Conservation (phyloP, 768 basidiomycete genomes). For the Crucibulum laeve region DNA sequence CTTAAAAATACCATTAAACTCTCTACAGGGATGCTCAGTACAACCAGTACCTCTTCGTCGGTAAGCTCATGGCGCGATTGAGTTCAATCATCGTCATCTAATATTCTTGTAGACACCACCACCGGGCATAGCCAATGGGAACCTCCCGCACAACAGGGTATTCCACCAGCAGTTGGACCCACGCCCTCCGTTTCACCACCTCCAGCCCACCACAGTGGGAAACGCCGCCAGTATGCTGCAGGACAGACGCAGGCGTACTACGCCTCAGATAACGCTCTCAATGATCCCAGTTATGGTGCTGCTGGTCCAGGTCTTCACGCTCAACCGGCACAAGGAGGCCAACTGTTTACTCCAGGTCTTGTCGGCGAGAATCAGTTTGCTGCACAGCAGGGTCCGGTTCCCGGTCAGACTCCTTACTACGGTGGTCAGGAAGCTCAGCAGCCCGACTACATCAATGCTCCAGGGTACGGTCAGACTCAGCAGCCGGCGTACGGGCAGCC, state of each 20-base stretch:
- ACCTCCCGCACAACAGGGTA: slow-evolving; percentile 44
- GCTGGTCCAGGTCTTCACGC: slow-evolving; percentile 31
- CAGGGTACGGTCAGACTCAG: slow-evolving; percentile 33
- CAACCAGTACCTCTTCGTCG: slow-evolving; percentile 86
- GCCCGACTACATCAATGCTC: slow-evolving; percentile 42
- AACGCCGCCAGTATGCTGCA: slow-evolving; percentile 91
- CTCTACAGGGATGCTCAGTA: slow-evolving; percentile 67
- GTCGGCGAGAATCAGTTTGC: slow-evolving; percentile 66
- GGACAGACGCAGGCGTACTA: slow-evolving; percentile 93
- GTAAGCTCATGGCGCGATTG: slow-evolving; percentile 41
- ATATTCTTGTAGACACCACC: slow-evolving; percentile 62
- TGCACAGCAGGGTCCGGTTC: slow-evolving; percentile 46
- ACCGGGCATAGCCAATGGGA: slow-evolving; percentile 91
- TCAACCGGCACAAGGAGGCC: slow-evolving; percentile 36
- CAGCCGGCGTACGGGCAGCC: slow-evolving; percentile 42
- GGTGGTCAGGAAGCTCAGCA: slow-evolving; percentile 37
- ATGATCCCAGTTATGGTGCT: slow-evolving; percentile 43
- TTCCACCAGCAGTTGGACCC: slow-evolving; percentile 29
- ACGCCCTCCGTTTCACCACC: slow-evolving; percentile 38
- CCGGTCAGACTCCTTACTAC: slow-evolving; percentile 35
- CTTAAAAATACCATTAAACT: slow-evolving; percentile 12
- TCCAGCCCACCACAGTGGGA: slow-evolving; percentile 43
- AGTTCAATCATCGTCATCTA: slow-evolving; percentile 10
- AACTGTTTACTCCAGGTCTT: slow-evolving; percentile 86
- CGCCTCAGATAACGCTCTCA: slow-evolving; percentile 37